Evolutionary conservation across 495 filamentous ascomycete species (phyloP), one percentile per base, ranked within the genome.

Genomic region (Xylaria castorea): DNA sequence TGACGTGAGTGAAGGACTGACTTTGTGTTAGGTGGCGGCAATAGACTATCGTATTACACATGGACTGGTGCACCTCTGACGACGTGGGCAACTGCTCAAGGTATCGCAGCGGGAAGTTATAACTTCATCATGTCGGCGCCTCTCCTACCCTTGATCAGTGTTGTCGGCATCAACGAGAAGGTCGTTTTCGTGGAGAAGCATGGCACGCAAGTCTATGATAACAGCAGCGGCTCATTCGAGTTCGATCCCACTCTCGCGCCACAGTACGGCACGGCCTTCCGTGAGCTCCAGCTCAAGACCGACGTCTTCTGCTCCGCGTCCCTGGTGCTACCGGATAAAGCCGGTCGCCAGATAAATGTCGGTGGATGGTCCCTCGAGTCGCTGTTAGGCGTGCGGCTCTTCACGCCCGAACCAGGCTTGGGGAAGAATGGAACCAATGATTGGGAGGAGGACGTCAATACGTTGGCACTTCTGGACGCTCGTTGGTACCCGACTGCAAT

Each of bases 401-500:
- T 87, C 75, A 80, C 78, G 74, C 85, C 85, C 12, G 81, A 86
- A 75, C 85, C 84, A 53, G 79, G 78, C 38, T 79, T 84, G 25
- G 85, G 85, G 22, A 79, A 80, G 16, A 53, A 71, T n/a, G 81
- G 85, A 6, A 72, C 65, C 0, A 87, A 87, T 68, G 83, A 87
- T 38, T 87, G 85, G 85, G 80, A 85, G 71, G 85, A 87, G 68
- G 83, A 87, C 64, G 72, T 77, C 20, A 76, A 76, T 20, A 81
- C 80, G 27, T 53, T 87, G 3, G 68, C 75, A 20, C 80, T 87
- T 6, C 78, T 82, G 42, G 75, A 71, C 63, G 83, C 82, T 1
- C 84, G 85, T 27, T 87, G 85, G 85, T 87, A 87, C 71, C 85
- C 85, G 38, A 83, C 82, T 36, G 81, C 81, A 6, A 83, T 87